Conservation (phyloP, 2,329 filamentous ascomycete species). For the Fusarium vanettenii region DNA sequence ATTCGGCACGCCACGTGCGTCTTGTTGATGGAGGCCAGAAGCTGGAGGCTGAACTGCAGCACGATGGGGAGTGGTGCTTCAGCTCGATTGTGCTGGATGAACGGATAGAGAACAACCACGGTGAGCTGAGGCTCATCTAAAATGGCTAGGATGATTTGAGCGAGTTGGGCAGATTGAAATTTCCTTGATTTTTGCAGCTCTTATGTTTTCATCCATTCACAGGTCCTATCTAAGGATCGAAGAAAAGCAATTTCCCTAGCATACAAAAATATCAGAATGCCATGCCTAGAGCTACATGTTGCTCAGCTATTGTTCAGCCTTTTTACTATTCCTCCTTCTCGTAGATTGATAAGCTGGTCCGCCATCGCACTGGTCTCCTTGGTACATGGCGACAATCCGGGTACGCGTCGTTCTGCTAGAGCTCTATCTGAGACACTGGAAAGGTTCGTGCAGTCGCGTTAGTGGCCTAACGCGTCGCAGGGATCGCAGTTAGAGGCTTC, state of each 20-base stretch:
- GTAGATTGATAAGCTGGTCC: too few relatives aligned
- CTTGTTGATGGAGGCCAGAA: constrained; percentile 51
- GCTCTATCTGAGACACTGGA: background rate
- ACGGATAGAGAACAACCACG: constrained; percentile 49
- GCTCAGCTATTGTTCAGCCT: background rate
- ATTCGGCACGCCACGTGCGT: constrained; percentile 50
- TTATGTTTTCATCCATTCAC: background rate
- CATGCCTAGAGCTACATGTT: background rate
- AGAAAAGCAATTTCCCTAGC: background rate
- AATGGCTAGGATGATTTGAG: background rate
- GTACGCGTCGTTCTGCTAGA: background rate
- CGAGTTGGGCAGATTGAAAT: background rate
- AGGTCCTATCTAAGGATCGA: background rate
- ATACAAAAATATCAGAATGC: background rate
- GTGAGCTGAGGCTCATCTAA: constrained; percentile 35
- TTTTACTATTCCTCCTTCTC: background rate
- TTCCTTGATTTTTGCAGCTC: background rate
- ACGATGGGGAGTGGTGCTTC: constrained; percentile 46
- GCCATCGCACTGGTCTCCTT: too few relatives aligned
- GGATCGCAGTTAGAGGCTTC: background rate
- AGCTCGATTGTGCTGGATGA: constrained; percentile 50
- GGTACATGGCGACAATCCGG: too few relatives aligned
- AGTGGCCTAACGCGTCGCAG: background rate
- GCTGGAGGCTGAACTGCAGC: constrained; percentile 48
- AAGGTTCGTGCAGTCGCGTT: background rate